Evolutionary conservation across 306 rosid genomes (phyloP).

Genomic region (Parietaria judaica): DNA sequence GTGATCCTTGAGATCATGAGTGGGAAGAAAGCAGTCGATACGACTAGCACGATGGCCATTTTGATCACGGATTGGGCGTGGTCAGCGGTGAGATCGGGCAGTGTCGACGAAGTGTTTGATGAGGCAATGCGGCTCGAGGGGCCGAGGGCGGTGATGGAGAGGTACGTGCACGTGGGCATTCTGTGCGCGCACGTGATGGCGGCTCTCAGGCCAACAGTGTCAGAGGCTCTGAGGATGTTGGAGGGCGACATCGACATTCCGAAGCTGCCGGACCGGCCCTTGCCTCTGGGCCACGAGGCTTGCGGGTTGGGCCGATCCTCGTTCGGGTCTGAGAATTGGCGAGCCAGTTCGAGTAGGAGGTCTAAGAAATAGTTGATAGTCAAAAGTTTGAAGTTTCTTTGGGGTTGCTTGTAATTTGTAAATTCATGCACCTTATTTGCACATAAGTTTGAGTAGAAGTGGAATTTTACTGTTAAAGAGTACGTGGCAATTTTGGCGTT

Average conservation of each 20-base stretch:
- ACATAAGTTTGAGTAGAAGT: too few species aligned
- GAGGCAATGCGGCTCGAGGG: constrained; percentile 41
- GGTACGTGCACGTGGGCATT: constrained; percentile 75
- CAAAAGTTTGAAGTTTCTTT: neutral
- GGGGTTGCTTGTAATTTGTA: neutral
- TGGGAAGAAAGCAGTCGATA: constrained; percentile 62
- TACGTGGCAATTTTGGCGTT: too few species aligned
- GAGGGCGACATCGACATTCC: constrained; percentile 88
- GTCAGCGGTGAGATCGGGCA: constrained; percentile 45
- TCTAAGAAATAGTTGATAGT: neutral
- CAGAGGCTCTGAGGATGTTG: constrained; percentile 71
- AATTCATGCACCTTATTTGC: too few species aligned
- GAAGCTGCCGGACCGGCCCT: constrained; percentile 56
- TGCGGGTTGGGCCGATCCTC: constrained; percentile 32
- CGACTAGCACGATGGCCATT: constrained; percentile 30
- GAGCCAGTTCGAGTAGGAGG: constrained; percentile 16
- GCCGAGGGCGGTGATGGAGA: constrained; percentile 56
- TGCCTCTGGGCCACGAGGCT: constrained; percentile 62
- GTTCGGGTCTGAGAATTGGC: constrained; percentile 30
- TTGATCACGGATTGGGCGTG: constrained; percentile 88
- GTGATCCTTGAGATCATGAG: constrained; percentile 78
- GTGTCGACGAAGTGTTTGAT: constrained; percentile 40
- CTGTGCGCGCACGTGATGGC: constrained; percentile 84
- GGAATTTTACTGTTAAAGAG: too few species aligned
- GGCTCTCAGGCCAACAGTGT: constrained; percentile 78